phyloP scores from a whole-genome alignment of 495 filamentous ascomycete genomes.

The Saxispiralis lemnorum region DNA sequence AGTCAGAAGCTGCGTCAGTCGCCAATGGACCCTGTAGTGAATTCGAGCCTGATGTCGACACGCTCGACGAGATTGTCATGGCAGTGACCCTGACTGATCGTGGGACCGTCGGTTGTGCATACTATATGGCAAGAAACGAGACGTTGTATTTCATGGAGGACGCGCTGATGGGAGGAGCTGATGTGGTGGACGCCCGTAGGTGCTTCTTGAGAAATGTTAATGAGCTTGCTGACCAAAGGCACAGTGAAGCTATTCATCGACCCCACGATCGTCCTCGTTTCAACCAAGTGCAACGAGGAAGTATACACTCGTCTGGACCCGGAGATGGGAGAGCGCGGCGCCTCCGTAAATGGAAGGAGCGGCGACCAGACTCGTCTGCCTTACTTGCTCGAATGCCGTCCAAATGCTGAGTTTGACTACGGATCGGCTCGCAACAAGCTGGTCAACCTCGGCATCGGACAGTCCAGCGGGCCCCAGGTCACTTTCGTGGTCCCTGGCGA shows the following conservation, averaged over 20 bases:
- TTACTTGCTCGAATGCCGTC: conserved; percentile 56
- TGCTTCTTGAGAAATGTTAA: no score
- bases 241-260: conserved; percentile 55
- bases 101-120: conserved; percentile 67
- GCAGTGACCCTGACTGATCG: conserved; percentile 60
- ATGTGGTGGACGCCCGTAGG: conserved; percentile 51
- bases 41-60: conserved; percentile 35
- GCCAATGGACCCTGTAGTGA: neutral
- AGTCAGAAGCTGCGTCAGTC: no score
- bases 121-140: conserved; percentile 61
- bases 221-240: neutral
- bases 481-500: conserved; percentile 39
- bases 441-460: conserved; percentile 34
- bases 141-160: conserved; percentile 69
- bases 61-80: conserved; percentile 61
- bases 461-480: conserved; percentile 31
- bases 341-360: conserved; percentile 19
- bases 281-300: conserved; percentile 48
- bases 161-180: conserved; percentile 48
- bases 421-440: conserved; percentile 53
- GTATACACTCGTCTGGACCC: conserved; percentile 26
- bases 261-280: conserved; percentile 64
- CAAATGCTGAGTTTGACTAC: conserved; percentile 61
- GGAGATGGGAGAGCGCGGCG: conserved; percentile 13
- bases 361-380: conserved; percentile 33